A percentile compares a stretch with the other conserved stretches of the same genome.
Evolutionary conservation across 345 rosid genomes (phyloP).

Genomic region (Mangifera indica): DNA sequence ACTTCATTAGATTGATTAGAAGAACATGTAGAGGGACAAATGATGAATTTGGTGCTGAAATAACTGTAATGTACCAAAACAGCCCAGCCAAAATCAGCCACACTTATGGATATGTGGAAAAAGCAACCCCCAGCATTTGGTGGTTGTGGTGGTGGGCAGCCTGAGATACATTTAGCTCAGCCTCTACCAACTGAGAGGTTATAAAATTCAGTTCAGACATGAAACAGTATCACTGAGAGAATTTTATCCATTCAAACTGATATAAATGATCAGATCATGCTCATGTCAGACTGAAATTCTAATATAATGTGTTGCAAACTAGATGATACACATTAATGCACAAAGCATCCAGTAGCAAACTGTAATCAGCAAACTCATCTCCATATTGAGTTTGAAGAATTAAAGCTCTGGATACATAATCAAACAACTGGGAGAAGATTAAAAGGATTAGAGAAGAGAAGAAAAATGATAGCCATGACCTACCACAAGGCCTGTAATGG

Average conservation of each 20-base stretch:
- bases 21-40: not conserved
- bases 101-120: not conserved
- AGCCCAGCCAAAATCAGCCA: conserved; percentile 1
- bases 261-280: not conserved
- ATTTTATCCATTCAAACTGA: not conserved
- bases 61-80: not conserved
- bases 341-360: not conserved
- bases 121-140: not conserved
- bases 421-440: not conserved
- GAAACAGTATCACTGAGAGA: not conserved
- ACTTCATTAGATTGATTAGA: not conserved
- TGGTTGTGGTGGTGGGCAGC: not conserved
- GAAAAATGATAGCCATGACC: conserved; percentile 26
- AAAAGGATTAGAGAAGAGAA: not conserved
- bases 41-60: not conserved
- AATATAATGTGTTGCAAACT: not conserved
- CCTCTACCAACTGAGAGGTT: not conserved
- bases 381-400: not conserved
- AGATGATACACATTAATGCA: not conserved
- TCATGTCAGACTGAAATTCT: not conserved
- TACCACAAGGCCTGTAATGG: conserved; percentile 98
- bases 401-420: not conserved
- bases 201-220: not conserved
- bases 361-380: not conserved
- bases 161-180: not conserved